phyloP scores from a whole-genome alignment of 1,139 yeast genomes.

The Trichomonascaceae sp. region DNA sequence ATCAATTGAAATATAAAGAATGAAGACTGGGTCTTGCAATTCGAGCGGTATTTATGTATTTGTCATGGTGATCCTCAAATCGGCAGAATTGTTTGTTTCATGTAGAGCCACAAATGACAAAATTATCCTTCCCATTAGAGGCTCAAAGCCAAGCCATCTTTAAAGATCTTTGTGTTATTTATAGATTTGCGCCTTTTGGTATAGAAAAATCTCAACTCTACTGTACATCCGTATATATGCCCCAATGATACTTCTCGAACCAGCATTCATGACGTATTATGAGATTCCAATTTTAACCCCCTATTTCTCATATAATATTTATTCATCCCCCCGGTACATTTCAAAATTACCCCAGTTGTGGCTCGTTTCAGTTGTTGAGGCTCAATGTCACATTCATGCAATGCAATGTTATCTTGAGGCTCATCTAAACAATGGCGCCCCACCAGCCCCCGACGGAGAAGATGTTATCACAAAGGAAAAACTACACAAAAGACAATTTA shows the following conservation, averaged over 20 bases:
- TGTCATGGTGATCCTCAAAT: background rate
- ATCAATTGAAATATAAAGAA: background rate
- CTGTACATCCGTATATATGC: no score
- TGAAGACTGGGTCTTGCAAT: background rate
- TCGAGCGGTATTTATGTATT: background rate
- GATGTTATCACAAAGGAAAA: no score
- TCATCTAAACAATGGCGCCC: background rate
- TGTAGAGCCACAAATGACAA: background rate
- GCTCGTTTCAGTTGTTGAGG: background rate
- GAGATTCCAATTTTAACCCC: no score
- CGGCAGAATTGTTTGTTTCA: background rate
- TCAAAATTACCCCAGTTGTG: background rate
- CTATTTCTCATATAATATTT: background rate
- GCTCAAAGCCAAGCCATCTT: background rate
- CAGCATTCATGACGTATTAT: no score
- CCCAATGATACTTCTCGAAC: no score
- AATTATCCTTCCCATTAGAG: background rate
- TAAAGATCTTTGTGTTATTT: background rate
- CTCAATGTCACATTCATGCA: background rate
- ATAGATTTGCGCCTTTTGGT: background rate
- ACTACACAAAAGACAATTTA: no score
- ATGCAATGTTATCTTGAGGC: background rate
- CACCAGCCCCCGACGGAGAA: background rate
- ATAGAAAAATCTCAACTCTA: no score
- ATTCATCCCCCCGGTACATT: no score